Base-by-base conservation (phyloP, 495 filamentous ascomycete species). In the Lentithecium fluviatile region DNA sequence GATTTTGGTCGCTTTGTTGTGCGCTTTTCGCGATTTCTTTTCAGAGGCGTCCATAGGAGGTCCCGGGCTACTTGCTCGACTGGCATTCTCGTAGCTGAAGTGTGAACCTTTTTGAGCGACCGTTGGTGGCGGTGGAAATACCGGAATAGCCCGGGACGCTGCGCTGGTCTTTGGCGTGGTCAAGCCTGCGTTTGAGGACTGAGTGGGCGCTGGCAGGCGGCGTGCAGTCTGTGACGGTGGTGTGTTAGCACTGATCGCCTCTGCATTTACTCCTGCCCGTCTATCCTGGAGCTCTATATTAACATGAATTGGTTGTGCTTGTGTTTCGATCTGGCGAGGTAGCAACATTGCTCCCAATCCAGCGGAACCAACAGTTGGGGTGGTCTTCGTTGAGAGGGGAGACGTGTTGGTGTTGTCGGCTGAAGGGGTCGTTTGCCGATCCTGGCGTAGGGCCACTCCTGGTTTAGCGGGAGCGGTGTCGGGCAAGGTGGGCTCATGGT, bases 341-440 rank as follows among this genome's bases (percentile, higher is more conserved):
- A 53, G 52, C 26, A 64, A 23, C 2, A 68, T 49, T 6, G 68
- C 65, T 1, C 68, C 68, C 17, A 68, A 21, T 20, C 65, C 47
- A 21, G 68, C 65, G 32, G 58, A 62, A 21, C 51, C 61, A 20
- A 70, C 36, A 2, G 65, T 50, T 32, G 68, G 68, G 11, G 68
- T 65, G 13, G 60, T 52, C 38, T 42, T 57, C 20, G 60, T 45
- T 4, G 65, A 60, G 15, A 61, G 24, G 15, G 65, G 65, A 12
- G 65, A 68, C 13, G 52, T 32, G 15, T 57, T 50, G 25, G 50
- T 25, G 13, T 21, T 37, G 13, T 59, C 59, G n/a, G 1, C 21
- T 26, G 45, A 24, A 19, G 34, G 37, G 1, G 38, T 0, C 36
- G 49, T 49, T 62, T 54, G 53, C 21, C 29, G 40, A 5, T 15